These are phyloP conservation scores for Rhizomucor pusillus DNA, from an alignment of 371 early-diverging fungal genomes.

Conservation along the genomic window DNA sequence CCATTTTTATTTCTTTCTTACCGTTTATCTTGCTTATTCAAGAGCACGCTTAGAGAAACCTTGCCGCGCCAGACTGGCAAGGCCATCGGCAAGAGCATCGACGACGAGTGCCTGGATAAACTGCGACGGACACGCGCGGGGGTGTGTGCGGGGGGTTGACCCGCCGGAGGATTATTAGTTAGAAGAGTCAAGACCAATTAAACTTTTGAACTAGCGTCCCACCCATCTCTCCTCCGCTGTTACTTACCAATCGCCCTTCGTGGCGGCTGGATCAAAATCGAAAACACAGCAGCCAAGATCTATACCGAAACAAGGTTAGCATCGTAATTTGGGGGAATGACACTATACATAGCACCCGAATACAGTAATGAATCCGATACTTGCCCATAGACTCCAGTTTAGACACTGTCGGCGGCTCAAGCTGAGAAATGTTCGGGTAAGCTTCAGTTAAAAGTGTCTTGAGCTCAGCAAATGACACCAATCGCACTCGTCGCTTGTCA, in stretches of 20 bases:
- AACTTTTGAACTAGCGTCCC: slow-evolving; percentile 4
- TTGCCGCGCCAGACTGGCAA: slow-evolving; percentile 78
- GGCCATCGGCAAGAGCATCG: slow-evolving; percentile 37
- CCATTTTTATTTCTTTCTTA: slow-evolving; percentile 14
- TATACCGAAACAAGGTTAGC: slow-evolving; percentile 2
- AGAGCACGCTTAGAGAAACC: slow-evolving; percentile 65
- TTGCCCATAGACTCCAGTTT: slow-evolving; percentile 10
- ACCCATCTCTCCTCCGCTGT: too few species aligned
- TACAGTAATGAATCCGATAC: slow-evolving; percentile 2
- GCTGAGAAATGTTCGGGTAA: slow-evolving; percentile 56
- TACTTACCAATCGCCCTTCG: slow-evolving; percentile 14
- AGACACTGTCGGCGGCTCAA: slow-evolving; percentile 17
- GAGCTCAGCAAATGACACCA: slow-evolving; percentile 32
- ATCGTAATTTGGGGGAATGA: slow-evolving; percentile 20
- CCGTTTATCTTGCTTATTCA: slow-evolving; percentile 72
- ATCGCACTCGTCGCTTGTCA: slow-evolving; percentile 46
- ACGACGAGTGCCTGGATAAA: background rate
- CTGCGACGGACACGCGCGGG: too few species aligned
- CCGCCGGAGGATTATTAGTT: background rate
- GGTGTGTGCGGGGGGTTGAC: too few species aligned
- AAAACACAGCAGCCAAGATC: slow-evolving; percentile 54
- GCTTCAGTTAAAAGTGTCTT: slow-evolving; percentile 55
- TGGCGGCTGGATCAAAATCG: slow-evolving; percentile 46
- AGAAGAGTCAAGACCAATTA: slow-evolving; percentile 2
- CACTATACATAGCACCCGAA: slow-evolving; percentile 7